Percentiles rank a stretch among this genome's conserved stretches.
Conservation (phyloP, 2,329 filamentous ascomycete genomes). For the Ophiostoma perfectum region DNA sequence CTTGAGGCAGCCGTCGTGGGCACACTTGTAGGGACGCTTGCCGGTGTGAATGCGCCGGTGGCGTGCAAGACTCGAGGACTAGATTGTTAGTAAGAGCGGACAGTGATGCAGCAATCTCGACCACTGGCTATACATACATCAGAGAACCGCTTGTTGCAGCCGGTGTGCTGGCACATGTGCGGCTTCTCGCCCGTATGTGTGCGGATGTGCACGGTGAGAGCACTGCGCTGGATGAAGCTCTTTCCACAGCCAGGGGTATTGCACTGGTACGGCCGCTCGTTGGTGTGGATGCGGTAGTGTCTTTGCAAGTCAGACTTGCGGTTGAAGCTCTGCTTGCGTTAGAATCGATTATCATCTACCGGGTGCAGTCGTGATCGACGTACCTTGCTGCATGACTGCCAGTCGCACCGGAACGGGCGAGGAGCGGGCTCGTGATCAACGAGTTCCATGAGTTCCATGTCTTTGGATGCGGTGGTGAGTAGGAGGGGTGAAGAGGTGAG, state of each 20-base stretch:
- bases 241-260: constrained; percentile 57
- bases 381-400: constrained; percentile 58
- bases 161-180: constrained; percentile 59
- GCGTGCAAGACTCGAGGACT: constrained; percentile 61
- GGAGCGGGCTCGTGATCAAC: constrained; percentile 59
- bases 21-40: constrained; percentile 60
- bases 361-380: too few species aligned
- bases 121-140: constrained; percentile 49
- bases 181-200: constrained; percentile 82
- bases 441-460: constrained; percentile 60
- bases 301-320: constrained; percentile 65
- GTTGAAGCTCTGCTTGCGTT: constrained; percentile 56
- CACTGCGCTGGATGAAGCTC: constrained; percentile 66
- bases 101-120: not conserved
- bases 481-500: not conserved
- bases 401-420: constrained; percentile 60
- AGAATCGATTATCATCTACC: not conserved
- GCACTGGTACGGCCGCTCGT: constrained; percentile 63
- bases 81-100: not conserved
- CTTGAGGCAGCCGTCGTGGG: constrained; percentile 57
- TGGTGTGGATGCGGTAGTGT: constrained; percentile 67
- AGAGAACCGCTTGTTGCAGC: constrained; percentile 64
- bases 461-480: constrained; percentile 25
- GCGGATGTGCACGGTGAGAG: constrained; percentile 63
- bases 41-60: constrained; percentile 63